Evolutionary conservation across 345 rosid species (phyloP).

Genomic region (Linum lewisii): DNA sequence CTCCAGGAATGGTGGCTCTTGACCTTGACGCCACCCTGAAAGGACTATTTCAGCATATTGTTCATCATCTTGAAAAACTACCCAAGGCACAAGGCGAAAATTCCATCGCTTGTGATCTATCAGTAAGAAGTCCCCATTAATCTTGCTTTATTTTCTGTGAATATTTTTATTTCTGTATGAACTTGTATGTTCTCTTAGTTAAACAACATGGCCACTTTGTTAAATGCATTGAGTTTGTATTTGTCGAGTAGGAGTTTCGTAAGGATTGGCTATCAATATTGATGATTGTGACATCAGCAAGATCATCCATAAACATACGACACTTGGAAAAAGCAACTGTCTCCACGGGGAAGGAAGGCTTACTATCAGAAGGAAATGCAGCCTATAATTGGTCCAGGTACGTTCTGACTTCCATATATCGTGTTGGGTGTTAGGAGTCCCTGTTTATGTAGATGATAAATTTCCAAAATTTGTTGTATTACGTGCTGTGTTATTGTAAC

Average conservation of each 20-base stretch:
- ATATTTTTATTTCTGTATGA: conserved; percentile 2
- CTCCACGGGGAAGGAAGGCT: conserved; percentile 98
- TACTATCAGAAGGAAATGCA: conserved; percentile 96
- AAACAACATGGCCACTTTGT: not conserved
- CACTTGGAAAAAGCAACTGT: conserved; percentile 98
- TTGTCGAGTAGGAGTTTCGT: conserved; percentile 74
- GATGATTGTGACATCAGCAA: conserved; percentile 94
- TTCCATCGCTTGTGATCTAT: conserved; percentile 80
- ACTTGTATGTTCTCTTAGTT: not conserved
- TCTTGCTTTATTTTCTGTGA: conserved; percentile 1
- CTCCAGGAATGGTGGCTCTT: conserved; percentile 99
- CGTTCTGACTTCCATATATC: conserved; percentile 13
- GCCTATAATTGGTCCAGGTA: conserved; percentile 99
- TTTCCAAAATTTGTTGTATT: no score
- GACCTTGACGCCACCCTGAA: conserved; percentile 81
- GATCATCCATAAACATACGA: conserved; percentile 89
- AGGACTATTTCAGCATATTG: conserved; percentile 79
- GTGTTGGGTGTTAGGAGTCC: not conserved
- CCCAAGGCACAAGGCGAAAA: conserved; percentile 91
- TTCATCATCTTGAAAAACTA: conserved; percentile 75
- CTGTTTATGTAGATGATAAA: no score
- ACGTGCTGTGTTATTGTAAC: no score
- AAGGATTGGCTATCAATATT: conserved; percentile 91
- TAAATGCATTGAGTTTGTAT: not conserved
- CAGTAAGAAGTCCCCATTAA: conserved; percentile 50